phyloP scores from a whole-genome alignment of 805 yeast species.

The Starmerella floris region DNA sequence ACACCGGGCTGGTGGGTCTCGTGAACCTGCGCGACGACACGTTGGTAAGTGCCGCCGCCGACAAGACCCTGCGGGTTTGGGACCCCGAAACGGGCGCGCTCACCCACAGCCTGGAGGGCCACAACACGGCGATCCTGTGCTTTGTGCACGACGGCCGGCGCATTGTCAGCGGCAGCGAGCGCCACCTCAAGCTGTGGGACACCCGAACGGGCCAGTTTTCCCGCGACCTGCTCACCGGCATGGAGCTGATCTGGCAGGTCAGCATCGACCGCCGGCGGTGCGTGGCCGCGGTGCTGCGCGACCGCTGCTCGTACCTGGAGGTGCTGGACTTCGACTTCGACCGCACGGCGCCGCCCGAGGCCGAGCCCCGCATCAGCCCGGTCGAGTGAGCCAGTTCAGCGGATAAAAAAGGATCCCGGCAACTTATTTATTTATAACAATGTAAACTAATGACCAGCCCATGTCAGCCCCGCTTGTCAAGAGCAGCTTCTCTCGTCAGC shows the following conservation, averaged over 20 bases:
- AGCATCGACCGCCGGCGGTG: conserved; percentile 71
- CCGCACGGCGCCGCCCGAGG: too few relatives aligned
- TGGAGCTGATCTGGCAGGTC: conserved; percentile 91
- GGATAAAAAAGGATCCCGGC: too few relatives aligned
- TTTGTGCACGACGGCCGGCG: conserved; percentile 77
- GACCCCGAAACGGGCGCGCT: conserved; percentile 60
- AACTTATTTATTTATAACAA: too few relatives aligned
- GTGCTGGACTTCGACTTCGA: conserved; percentile 61
- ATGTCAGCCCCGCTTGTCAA: too few relatives aligned
- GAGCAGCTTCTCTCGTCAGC: too few relatives aligned
- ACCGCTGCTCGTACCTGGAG: conserved; percentile 61
- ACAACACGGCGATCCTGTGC: conserved; percentile 79
- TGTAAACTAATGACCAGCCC: too few relatives aligned
- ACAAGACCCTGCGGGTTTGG: conserved; percentile 84
- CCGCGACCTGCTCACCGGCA: conserved; percentile 55
- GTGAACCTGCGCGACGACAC: conserved; percentile 62
- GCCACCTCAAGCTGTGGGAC: conserved; percentile 70
- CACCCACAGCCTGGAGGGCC: conserved; percentile 61
- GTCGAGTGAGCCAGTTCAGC: too few relatives aligned
- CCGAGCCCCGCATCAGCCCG: background rate
- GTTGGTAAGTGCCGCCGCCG: conserved; percentile 91
- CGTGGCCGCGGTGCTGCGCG: conserved; percentile 79
- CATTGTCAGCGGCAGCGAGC: conserved; percentile 79
- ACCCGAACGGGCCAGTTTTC: conserved; percentile 62
- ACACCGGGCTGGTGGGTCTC: conserved; percentile 78